Evolutionary conservation across 495 filamentous ascomycete genomes (phyloP).

Genomic region (Lasiosphaeria miniovina): DNA sequence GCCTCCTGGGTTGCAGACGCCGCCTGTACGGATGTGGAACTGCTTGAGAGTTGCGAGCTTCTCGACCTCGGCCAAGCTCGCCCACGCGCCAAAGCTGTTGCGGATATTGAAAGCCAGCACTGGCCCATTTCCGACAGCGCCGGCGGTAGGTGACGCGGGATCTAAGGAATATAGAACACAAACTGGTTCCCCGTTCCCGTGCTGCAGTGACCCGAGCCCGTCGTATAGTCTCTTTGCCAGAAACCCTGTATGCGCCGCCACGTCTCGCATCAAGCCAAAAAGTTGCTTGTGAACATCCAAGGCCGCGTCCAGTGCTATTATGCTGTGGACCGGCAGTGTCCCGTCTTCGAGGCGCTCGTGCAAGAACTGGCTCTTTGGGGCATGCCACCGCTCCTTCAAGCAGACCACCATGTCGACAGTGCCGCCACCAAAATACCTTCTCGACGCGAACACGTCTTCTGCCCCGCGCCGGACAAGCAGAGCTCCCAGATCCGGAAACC

Average conservation of each 20-base stretch:
- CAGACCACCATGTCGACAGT: constrained; percentile 79
- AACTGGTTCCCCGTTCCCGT: constrained; percentile 64
- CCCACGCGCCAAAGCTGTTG: constrained; percentile 64
- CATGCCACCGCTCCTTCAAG: constrained; percentile 67
- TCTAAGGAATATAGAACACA: constrained; percentile 62
- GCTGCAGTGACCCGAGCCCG: constrained; percentile 56
- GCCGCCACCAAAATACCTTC: constrained; percentile 90
- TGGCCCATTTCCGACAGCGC: constrained; percentile 57
- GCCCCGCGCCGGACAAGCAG: constrained; percentile 76
- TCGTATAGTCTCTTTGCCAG: constrained; percentile 59
- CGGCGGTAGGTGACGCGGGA: constrained; percentile 18
- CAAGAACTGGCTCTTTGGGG: constrained; percentile 63
- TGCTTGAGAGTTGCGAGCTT: constrained; percentile 73
- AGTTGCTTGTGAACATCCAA: constrained; percentile 65
- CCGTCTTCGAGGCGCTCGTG: constrained; percentile 88
- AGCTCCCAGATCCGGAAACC: constrained; percentile 87
- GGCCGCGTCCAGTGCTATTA: constrained; percentile 74
- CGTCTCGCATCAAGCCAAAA: constrained; percentile 64
- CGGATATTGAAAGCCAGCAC: constrained; percentile 80
- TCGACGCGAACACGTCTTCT: constrained; percentile 56
- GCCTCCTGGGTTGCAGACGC: constrained; percentile 89
- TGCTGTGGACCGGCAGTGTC: constrained; percentile 83
- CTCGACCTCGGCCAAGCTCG: constrained; percentile 80
- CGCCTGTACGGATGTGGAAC: constrained; percentile 80
- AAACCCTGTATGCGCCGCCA: constrained; percentile 71